Evolutionary conservation across 2,329 filamentous ascomycete genomes (phyloP).

Genomic region (Bimuria novae-zelandiae): DNA sequence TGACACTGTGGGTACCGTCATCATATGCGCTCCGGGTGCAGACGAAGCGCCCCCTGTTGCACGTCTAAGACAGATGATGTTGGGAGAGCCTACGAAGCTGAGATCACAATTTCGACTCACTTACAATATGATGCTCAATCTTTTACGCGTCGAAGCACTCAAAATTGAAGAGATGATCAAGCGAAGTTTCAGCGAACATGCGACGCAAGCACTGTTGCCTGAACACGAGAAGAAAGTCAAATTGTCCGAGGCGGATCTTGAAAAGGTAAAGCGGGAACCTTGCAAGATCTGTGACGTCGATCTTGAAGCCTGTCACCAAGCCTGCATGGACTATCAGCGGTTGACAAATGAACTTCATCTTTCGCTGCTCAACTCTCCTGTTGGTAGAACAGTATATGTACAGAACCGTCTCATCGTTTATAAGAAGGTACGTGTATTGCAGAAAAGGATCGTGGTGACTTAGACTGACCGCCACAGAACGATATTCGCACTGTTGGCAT

Average conservation of each 20-base stretch:
- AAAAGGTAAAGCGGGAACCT: slow-evolving; percentile 83
- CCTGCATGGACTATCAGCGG: slow-evolving; percentile 77
- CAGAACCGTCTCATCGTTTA: slow-evolving; percentile 81
- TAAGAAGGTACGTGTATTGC: slow-evolving; percentile 57
- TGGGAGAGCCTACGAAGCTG: slow-evolving; percentile 92
- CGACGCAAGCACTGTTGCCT: slow-evolving; percentile 88
- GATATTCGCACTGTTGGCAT: slow-evolving; percentile 83
- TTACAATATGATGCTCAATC: slow-evolving; percentile 99
- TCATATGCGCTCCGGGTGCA: slow-evolving; percentile 79
- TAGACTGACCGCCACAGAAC: slow-evolving; percentile 56
- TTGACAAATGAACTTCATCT: slow-evolving; percentile 82
- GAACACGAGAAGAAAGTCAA: slow-evolving; percentile 96
- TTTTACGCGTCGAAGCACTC: slow-evolving; percentile 90
- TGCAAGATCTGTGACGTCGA: slow-evolving; percentile 82
- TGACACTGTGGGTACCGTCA: slow-evolving; percentile 90
- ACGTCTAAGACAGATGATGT: slow-evolving; percentile 88
- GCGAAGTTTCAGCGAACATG: slow-evolving; percentile 97
- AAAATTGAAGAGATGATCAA: slow-evolving; percentile 99
- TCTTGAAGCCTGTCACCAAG: slow-evolving; percentile 79
- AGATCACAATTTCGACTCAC: slow-evolving; percentile 95
- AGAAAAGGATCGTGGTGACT: not conserved
- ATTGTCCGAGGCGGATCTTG: slow-evolving; percentile 86
- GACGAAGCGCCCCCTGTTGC: slow-evolving; percentile 87
- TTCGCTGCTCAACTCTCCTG: slow-evolving; percentile 75
- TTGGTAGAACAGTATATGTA: slow-evolving; percentile 79